Evolutionary conservation across 192 early-diverging fungal genomes (phyloP).

Genomic region (Nowakowskiella sp.): DNA sequence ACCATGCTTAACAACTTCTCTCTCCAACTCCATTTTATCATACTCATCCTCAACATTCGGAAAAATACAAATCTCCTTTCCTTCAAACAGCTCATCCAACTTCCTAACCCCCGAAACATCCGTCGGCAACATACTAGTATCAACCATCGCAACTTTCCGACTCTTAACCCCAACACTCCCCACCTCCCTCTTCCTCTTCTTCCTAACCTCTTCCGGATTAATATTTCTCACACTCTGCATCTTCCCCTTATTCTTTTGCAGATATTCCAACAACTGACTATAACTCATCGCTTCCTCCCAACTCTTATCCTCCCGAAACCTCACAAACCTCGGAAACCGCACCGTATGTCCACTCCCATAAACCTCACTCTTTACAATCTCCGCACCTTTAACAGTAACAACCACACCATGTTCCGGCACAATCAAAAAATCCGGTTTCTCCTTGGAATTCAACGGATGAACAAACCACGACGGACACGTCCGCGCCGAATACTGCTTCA

Average conservation of each 20-base stretch:
- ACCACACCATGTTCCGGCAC: slow-evolving; percentile 53
- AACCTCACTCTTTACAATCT: slow-evolving; percentile 47
- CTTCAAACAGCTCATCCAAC: slow-evolving; percentile 50
- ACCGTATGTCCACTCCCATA: slow-evolving; percentile 60
- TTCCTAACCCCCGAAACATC: slow-evolving; percentile 34
- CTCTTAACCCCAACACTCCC: neutral
- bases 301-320: slow-evolving; percentile 59
- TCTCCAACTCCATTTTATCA: slow-evolving; percentile 44
- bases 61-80: slow-evolving; percentile 49
- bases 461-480: slow-evolving; percentile 42
- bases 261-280: slow-evolving; percentile 19
- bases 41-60: slow-evolving; percentile 35
- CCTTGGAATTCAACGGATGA: slow-evolving; percentile 44
- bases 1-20: slow-evolving; percentile 49
- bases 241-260: slow-evolving; percentile 18
- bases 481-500: slow-evolving; percentile 33
- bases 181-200: neutral
- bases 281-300: slow-evolving; percentile 18
- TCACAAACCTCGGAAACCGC: slow-evolving; percentile 68
- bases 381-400: slow-evolving; percentile 57
- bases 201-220: slow-evolving; percentile 5
- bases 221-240: slow-evolving; percentile 21
- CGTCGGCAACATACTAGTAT: slow-evolving; percentile 24
- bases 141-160: slow-evolving; percentile 10
- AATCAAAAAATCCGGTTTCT: slow-evolving; percentile 65